These are phyloP conservation scores for Tanozyma kutaoensis DNA, from an alignment of 805 yeast species.

Conservation along the genomic window DNA sequence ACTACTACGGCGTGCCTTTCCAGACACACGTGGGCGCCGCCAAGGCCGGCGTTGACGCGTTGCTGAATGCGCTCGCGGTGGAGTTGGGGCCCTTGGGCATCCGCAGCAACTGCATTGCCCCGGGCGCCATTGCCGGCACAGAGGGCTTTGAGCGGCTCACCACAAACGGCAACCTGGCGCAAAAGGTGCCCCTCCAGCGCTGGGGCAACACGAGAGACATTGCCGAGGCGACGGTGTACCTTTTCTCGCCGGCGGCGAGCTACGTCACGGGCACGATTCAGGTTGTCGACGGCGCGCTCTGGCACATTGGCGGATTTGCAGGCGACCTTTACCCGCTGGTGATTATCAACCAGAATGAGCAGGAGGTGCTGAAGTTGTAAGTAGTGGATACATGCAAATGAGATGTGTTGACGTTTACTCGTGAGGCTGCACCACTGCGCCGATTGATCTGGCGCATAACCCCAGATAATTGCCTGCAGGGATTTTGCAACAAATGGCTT, in stretches of 20 bases:
- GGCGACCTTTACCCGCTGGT: slow-evolving; percentile 22
- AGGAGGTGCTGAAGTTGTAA: slow-evolving; percentile 11
- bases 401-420: too few relatives aligned
- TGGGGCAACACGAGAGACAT: slow-evolving; percentile 65
- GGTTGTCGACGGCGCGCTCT: slow-evolving; percentile 83
- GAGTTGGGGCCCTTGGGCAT: slow-evolving; percentile 88
- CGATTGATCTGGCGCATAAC: too few relatives aligned
- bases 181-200: slow-evolving; percentile 51
- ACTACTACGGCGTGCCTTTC: slow-evolving; percentile 78
- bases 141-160: slow-evolving; percentile 70
- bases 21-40: slow-evolving; percentile 92
- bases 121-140: slow-evolving; percentile 80
- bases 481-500: too few relatives aligned
- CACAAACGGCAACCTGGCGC: slow-evolving; percentile 16
- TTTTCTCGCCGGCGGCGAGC: slow-evolving; percentile 72
- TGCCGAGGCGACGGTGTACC: slow-evolving; percentile 74
- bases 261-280: slow-evolving; percentile 67
- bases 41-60: slow-evolving; percentile 89
- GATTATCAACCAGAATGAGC: slow-evolving; percentile 14
- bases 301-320: slow-evolving; percentile 42
- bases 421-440: too few relatives aligned
- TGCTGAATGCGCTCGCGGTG: slow-evolving; percentile 72
- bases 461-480: too few relatives aligned
- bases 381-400: not conserved
- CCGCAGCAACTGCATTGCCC: slow-evolving; percentile 76